Conservation (phyloP, 2,329 filamentous ascomycete genomes). For the Fusarium redolens region DNA sequence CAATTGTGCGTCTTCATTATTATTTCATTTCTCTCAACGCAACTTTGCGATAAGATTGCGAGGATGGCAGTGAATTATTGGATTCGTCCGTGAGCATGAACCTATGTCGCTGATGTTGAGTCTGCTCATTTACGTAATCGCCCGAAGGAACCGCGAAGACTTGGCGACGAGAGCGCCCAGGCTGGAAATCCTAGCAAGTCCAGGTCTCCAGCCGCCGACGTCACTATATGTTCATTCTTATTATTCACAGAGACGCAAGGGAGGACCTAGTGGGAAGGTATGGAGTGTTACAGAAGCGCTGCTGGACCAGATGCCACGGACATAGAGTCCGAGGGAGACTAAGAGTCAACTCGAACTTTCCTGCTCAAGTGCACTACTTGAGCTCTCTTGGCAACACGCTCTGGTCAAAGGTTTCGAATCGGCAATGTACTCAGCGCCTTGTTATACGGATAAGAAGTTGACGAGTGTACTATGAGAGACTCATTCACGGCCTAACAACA, state of each 20-base stretch:
- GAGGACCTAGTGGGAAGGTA: too few relatives aligned
- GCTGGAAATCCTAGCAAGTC: background rate
- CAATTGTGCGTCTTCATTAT: background rate
- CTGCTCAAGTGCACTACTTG: background rate
- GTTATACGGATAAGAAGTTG: background rate
- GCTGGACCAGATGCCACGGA: background rate
- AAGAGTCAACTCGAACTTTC: background rate
- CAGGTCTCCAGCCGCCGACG: background rate
- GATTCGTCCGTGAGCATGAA: too few relatives aligned
- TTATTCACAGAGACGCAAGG: background rate
- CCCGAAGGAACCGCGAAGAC: background rate
- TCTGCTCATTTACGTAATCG: background rate
- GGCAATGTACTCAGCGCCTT: background rate
- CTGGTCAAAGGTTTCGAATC: too few relatives aligned
- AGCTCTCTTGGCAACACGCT: background rate
- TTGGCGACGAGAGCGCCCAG: too few relatives aligned
- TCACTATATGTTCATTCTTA: background rate
- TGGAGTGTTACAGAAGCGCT: background rate
- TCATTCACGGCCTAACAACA: rapidly evolving
- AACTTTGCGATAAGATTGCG: too few relatives aligned
- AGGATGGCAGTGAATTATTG: too few relatives aligned
- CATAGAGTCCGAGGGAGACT: too few relatives aligned
- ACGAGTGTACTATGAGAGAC: background rate
- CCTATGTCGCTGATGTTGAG: too few relatives aligned
- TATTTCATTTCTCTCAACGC: background rate